Conservation (phyloP, 2,329 filamentous ascomycete species). For the Aspergillus sp. region DNA sequence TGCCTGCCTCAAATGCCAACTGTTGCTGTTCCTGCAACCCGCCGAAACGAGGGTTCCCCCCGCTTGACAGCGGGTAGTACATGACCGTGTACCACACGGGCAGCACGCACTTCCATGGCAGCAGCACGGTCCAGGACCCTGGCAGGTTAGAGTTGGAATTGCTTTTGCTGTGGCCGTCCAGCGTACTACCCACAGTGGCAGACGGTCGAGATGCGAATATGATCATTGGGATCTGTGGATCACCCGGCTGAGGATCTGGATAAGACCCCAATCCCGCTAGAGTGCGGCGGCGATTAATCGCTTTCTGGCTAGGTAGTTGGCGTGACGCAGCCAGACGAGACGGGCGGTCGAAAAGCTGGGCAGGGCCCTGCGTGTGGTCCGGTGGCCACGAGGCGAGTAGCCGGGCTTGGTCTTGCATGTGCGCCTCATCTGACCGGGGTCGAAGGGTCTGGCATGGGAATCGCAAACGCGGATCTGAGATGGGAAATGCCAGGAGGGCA, state of each 20-base stretch:
- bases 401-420: slow-evolving; percentile 45
- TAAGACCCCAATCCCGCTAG: slow-evolving; percentile 54
- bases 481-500: slow-evolving; percentile 62
- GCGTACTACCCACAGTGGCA: slow-evolving; percentile 4
- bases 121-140: slow-evolving; percentile 71
- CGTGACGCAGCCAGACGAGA: slow-evolving; percentile 56
- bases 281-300: slow-evolving; percentile 68
- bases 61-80: slow-evolving; percentile 69
- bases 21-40: slow-evolving; percentile 74
- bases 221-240: slow-evolving; percentile 71
- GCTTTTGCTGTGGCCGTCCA: slow-evolving; percentile 4
- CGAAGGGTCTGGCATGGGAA: slow-evolving; percentile 59
- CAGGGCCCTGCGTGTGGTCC: slow-evolving; percentile 44
- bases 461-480: slow-evolving; percentile 70
- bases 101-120: slow-evolving; percentile 83
- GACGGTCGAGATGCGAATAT: slow-evolving; percentile 54
- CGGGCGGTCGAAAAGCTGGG: slow-evolving; percentile 59
- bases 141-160: slow-evolving; percentile 41
- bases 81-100: slow-evolving; percentile 81
- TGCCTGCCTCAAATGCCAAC: slow-evolving; percentile 67
- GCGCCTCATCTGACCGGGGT: slow-evolving; percentile 28
- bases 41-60: slow-evolving; percentile 73
- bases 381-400: slow-evolving; percentile 60
- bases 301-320: slow-evolving; percentile 65
- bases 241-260: slow-evolving; percentile 49